These are phyloP conservation scores for Cutaneotrichosporon dermatis DNA, from an alignment of 1,284 basidiomycete genomes.

Conservation along the genomic window DNA sequence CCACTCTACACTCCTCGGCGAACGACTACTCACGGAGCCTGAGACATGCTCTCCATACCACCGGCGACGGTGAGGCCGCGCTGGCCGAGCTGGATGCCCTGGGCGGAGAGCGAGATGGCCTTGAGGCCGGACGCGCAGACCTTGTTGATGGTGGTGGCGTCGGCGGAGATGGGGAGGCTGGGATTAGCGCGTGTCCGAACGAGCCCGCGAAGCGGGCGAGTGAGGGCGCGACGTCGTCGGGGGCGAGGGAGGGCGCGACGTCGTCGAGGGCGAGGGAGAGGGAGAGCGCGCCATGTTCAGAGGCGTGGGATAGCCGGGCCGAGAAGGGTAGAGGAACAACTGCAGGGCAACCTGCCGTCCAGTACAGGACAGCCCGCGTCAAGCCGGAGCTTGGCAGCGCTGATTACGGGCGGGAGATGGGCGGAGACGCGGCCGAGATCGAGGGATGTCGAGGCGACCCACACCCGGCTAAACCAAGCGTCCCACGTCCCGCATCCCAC, in stretches of 20 bases:
- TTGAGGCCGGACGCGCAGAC: slow-evolving; percentile 97
- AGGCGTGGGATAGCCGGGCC: too few relatives aligned
- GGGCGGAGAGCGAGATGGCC: slow-evolving; percentile 85
- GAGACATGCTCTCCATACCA: slow-evolving; percentile 97
- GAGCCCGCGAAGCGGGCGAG: not conserved
- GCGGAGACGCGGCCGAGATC: not conserved
- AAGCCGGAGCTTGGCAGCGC: too few relatives aligned
- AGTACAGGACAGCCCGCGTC: too few relatives aligned
- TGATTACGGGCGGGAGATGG: too few relatives aligned
- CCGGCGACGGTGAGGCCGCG: slow-evolving; percentile 80
- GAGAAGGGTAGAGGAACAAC: too few relatives aligned
- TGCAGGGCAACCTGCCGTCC: too few relatives aligned
- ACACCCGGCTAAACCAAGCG: not conserved
- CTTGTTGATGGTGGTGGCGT: slow-evolving; percentile 99
- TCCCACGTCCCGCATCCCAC: not conserved
- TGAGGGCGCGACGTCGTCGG: not conserved
- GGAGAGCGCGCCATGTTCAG: too few relatives aligned
- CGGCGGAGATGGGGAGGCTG: slow-evolving; percentile 67
- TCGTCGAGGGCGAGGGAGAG: too few relatives aligned
- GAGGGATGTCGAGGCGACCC: not conserved
- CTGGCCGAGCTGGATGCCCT: slow-evolving; percentile 80
- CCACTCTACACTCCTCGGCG: too few relatives aligned
- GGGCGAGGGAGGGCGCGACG: too few relatives aligned
- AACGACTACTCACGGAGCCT: slow-evolving; percentile 68
- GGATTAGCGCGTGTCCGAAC: slow-evolving; percentile 29